Evolutionary conservation across 129 eudicot species (phyloP).

Genomic region (Flaveria sonorensis): DNA sequence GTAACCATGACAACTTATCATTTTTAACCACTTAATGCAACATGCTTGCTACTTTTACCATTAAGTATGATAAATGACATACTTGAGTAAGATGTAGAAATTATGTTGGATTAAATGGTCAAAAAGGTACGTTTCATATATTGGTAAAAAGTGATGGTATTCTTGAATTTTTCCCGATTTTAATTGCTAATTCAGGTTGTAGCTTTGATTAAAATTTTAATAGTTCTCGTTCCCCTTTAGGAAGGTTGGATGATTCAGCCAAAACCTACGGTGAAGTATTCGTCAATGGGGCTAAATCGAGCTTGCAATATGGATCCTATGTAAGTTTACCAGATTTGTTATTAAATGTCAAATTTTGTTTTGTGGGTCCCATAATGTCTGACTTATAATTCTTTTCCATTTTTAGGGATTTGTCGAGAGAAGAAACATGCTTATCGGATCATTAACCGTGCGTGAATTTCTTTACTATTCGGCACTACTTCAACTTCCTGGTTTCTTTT

Average conservation of each 20-base stretch:
- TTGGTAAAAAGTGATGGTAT: neutral
- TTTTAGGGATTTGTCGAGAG: conserved; percentile 60
- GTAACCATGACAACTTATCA: neutral
- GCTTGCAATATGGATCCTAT: conserved; percentile 77
- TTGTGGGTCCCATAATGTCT: conserved; percentile 1
- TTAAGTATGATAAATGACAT: neutral
- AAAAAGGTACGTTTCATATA: neutral
- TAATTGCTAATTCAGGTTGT: conserved; percentile 19
- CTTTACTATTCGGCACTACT: conserved; percentile 90
- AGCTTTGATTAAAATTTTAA: neutral
- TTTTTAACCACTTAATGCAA: neutral
- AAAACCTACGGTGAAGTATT: conserved; percentile 78
- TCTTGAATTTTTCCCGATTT: neutral
- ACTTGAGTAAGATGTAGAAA: neutral
- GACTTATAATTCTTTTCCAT: neutral
- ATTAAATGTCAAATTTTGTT: neutral
- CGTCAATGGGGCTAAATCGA: conserved; percentile 67
- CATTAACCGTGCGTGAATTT: conserved; percentile 73
- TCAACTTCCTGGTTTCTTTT: conserved; percentile 94
- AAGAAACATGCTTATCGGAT: conserved; percentile 69
- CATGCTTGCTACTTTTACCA: neutral
- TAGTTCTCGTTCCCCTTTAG: conserved; percentile 39
- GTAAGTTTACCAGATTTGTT: conserved; percentile 45
- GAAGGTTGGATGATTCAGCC: conserved; percentile 82
- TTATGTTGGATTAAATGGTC: neutral